phyloP scores from a whole-genome alignment of 2,329 filamentous ascomycete genomes.

The Fusarium poae region DNA sequence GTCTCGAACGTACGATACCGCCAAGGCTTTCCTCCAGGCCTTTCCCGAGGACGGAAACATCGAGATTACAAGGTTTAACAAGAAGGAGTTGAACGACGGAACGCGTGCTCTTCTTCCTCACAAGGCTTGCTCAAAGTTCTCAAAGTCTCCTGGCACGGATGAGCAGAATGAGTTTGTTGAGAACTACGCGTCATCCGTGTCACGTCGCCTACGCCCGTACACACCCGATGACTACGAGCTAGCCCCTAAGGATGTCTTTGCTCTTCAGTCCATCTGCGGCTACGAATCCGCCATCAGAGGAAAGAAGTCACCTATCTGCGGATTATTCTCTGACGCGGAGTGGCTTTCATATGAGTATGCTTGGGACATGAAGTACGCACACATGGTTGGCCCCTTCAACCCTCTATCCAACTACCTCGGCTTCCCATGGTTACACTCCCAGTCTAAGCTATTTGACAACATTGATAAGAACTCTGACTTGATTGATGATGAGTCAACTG shows the following conservation, averaged over 20 bases:
- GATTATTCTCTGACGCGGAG: slow-evolving; percentile 39
- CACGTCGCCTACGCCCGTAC: slow-evolving; percentile 32
- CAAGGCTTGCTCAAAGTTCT: slow-evolving; percentile 43
- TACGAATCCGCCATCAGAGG: slow-evolving; percentile 43
- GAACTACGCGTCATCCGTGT: slow-evolving; percentile 34
- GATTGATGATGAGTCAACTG: slow-evolving; percentile 3
- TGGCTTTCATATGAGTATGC: slow-evolving; percentile 46
- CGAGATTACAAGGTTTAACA: slow-evolving; percentile 38
- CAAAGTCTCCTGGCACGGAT: slow-evolving; percentile 37
- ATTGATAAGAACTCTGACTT: slow-evolving; percentile 19
- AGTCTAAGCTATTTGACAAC: slow-evolving; percentile 30
- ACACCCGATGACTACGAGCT: slow-evolving; percentile 39
- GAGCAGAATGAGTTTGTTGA: slow-evolving; percentile 38
- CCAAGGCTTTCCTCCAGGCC: slow-evolving; percentile 29
- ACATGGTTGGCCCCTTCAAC: slow-evolving; percentile 45
- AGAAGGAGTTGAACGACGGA: slow-evolving; percentile 38
- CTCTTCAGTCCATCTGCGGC: slow-evolving; percentile 43
- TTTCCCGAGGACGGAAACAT: slow-evolving; percentile 34
- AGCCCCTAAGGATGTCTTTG: slow-evolving; percentile 41
- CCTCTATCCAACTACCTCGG: slow-evolving; percentile 41
- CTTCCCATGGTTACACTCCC: slow-evolving; percentile 40
- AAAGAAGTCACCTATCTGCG: slow-evolving; percentile 35
- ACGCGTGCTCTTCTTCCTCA: slow-evolving; percentile 45
- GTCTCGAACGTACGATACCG: slow-evolving; percentile 43
- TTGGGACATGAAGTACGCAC: slow-evolving; percentile 47